Conservation (phyloP, 2,329 filamentous ascomycete species). For the Pseudocercospora cruenta region DNA sequence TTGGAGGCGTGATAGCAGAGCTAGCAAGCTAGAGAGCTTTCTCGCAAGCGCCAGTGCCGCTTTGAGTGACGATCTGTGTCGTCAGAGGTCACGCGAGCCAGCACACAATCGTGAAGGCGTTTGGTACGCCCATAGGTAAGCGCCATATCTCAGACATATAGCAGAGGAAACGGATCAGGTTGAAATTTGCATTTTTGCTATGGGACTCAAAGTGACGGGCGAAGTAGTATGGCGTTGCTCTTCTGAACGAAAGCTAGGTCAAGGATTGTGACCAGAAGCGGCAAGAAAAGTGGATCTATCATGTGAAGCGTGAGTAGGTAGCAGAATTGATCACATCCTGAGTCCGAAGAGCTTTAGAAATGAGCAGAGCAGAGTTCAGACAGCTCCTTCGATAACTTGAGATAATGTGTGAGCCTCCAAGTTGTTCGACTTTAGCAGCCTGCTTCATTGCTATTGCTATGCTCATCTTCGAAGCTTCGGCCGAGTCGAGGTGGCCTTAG, state of each 20-base stretch:
- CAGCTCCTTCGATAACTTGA: too few species aligned
- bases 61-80: not conserved
- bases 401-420: too few species aligned
- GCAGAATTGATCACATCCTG: not conserved
- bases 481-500: not conserved
- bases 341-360: not conserved
- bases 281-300: not conserved
- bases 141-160: not conserved
- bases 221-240: not conserved
- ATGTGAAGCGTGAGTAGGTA: not conserved
- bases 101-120: not conserved
- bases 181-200: not conserved
- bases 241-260: not conserved
- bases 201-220: not conserved
- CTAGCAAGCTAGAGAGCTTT: not conserved
- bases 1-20: not conserved
- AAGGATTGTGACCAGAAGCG: not conserved
- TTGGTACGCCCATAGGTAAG: not conserved
- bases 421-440: too few species aligned
- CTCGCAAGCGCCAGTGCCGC: not conserved
- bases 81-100: not conserved
- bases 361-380: not conserved
- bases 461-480: not conserved
- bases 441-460: too few species aligned
- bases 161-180: not conserved